phyloP scores from a whole-genome alignment of 108 stramenopile genomes.

The Fistulifera pelliculosa region DNA sequence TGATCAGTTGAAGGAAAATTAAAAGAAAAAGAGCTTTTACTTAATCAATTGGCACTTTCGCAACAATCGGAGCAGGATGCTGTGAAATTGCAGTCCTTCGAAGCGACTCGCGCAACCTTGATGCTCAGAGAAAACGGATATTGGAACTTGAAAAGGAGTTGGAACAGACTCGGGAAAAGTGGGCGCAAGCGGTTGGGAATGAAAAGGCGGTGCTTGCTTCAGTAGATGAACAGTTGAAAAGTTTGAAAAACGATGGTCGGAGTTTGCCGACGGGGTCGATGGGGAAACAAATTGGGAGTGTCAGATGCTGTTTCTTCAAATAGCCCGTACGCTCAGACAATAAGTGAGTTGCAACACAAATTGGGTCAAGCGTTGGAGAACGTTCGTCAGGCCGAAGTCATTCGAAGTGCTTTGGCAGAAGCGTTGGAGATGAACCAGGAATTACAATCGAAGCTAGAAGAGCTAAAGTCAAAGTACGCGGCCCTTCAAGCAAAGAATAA shows the following conservation, averaged over 20 bases:
- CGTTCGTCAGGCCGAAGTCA: constrained; percentile 60
- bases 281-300: too few species aligned
- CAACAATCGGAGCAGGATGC: constrained; percentile 33
- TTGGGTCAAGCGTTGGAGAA: constrained; percentile 75
- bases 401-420: constrained; percentile 52
- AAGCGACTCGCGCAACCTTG: constrained; percentile 39
- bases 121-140: constrained; percentile 27
- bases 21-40: constrained; percentile 42
- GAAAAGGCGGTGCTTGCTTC: constrained; percentile 47
- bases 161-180: constrained; percentile 35
- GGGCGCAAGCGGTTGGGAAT: constrained; percentile 58
- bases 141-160: constrained; percentile 29
- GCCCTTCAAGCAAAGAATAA: constrained; percentile 38
- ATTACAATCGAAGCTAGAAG: constrained; percentile 57
- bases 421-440: constrained; percentile 59
- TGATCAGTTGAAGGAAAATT: constrained; percentile 41
- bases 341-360: constrained; percentile 69
- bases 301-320: too few species aligned
- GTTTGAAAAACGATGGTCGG: constrained; percentile 59
- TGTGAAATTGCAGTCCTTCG: constrained; percentile 29
- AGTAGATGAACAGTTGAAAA: constrained; percentile 59
- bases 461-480: constrained; percentile 60
- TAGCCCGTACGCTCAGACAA: constrained; percentile 1
- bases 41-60: constrained; percentile 38
- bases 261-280: constrained; percentile 16